Conservation (phyloP, 495 filamentous ascomycete genomes). For the Ascobolus immersus region DNA sequence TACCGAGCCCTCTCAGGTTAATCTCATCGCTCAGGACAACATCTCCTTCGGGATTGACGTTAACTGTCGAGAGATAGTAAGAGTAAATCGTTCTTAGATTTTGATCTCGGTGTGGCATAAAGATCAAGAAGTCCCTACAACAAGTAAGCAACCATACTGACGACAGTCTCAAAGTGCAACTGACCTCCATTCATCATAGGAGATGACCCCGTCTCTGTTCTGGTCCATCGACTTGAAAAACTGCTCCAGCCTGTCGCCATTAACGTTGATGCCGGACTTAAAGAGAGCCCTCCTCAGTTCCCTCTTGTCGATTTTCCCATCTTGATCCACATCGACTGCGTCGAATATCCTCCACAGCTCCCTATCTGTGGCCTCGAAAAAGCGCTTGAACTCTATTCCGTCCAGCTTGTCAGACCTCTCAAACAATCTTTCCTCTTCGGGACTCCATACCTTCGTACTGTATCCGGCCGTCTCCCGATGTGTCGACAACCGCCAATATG, state of each 20-base stretch:
- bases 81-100: conserved; percentile 64
- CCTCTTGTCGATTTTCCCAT: conserved; percentile 66
- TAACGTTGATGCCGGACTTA: conserved; percentile 51
- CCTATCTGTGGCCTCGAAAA: conserved; percentile 64
- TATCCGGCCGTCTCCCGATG: conserved; percentile 64
- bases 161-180: conserved; percentile 12
- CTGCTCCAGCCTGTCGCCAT: conserved; percentile 45
- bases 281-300: conserved; percentile 60
- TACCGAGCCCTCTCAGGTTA: conserved; percentile 78
- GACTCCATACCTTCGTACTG: conserved; percentile 67
- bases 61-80: conserved; percentile 76
- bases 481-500: conserved; percentile 59
- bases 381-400: conserved; percentile 52
- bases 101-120: conserved; percentile 48
- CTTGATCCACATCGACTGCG: conserved; percentile 61
- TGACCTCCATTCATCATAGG: conserved; percentile 91
- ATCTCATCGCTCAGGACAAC: conserved; percentile 67
- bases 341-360: conserved; percentile 61
- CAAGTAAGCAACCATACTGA: conserved; percentile 6
- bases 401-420: neutral
- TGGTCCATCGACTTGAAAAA: conserved; percentile 79
- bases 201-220: conserved; percentile 67
- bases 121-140: conserved; percentile 72
- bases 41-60: conserved; percentile 82
- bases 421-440: conserved; percentile 4